Evolutionary conservation across 2,329 filamentous ascomycete genomes (phyloP).

Genomic region (Fonsecaea monophora): DNA sequence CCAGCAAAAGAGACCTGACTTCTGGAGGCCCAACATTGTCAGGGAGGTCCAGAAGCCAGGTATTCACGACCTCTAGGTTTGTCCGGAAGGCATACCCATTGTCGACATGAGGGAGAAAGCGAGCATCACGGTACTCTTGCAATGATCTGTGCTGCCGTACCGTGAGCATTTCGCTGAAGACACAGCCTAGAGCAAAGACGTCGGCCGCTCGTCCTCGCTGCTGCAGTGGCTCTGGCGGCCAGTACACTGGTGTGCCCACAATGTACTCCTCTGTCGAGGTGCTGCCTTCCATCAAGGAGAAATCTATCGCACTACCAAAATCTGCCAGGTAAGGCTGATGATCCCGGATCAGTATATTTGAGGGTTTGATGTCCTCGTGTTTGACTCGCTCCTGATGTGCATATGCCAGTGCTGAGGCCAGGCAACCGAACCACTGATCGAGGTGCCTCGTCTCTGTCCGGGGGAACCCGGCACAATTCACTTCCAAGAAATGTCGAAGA

Average conservation of each 20-base stretch:
- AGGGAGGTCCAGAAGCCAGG: neutral
- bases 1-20: conserved; percentile 3
- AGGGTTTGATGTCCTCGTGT: conserved; percentile 13
- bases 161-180: conserved; percentile 11
- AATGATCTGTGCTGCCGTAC: conserved; percentile 3
- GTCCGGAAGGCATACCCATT: conserved; percentile 5
- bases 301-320: conserved; percentile 10
- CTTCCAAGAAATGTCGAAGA: conserved; percentile 11
- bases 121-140: conserved; percentile 8
- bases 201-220: conserved; percentile 8
- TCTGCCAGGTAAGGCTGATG: conserved; percentile 7
- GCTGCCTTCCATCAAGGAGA: conserved; percentile 10
- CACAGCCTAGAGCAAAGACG: conserved; percentile 10
- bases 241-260: conserved; percentile 10
- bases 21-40: neutral
- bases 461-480: conserved; percentile 7
- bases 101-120: conserved; percentile 5
- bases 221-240: conserved; percentile 6
- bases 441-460: conserved; percentile 4
- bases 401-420: conserved; percentile 5
- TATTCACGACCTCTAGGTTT: neutral
- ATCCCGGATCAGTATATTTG: conserved; percentile 11
- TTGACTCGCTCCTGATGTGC: conserved; percentile 11
- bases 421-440: conserved; percentile 9
- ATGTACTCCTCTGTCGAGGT: conserved; percentile 8